Conservation (phyloP, 371 early-diverging fungal species). For the Actinomortierella wolfii region DNA sequence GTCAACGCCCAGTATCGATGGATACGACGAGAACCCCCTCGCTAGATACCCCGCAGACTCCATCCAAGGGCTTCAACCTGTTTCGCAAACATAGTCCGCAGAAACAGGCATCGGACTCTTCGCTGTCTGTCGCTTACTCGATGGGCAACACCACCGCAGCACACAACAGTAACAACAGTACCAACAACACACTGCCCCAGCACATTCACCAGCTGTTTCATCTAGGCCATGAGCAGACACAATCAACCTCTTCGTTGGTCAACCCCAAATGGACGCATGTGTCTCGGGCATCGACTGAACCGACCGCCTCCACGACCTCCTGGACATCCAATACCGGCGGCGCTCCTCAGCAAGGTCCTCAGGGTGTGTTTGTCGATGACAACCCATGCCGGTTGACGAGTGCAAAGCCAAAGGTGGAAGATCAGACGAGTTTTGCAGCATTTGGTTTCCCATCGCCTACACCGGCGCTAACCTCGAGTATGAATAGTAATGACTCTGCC, state of each 20-base stretch:
- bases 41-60: background rate
- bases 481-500: no score
- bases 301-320: no score
- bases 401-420: conserved; percentile 1
- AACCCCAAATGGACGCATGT: conserved; percentile 1
- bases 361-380: background rate
- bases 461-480: conserved; percentile 12
- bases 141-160: conserved; percentile 8
- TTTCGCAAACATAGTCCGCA: conserved; percentile 4
- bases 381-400: no score
- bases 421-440: conserved; percentile 32
- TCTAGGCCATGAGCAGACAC: conserved; percentile 29
- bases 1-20: conserved; percentile 4
- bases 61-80: background rate
- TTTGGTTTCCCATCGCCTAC: conserved; percentile 35
- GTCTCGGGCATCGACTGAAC: background rate
- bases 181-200: conserved; percentile 2
- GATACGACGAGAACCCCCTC: conserved; percentile 3
- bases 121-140: conserved; percentile 5
- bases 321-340: background rate
- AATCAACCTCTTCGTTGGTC: conserved; percentile 29
- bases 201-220: conserved; percentile 29
- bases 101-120: background rate
- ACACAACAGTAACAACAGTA: background rate
- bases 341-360: background rate